Percentiles rank a stretch among this genome's conserved stretches.
Conservation (phyloP, 169 alveolate genomes). For the Besnoitia besnoiti region DNA sequence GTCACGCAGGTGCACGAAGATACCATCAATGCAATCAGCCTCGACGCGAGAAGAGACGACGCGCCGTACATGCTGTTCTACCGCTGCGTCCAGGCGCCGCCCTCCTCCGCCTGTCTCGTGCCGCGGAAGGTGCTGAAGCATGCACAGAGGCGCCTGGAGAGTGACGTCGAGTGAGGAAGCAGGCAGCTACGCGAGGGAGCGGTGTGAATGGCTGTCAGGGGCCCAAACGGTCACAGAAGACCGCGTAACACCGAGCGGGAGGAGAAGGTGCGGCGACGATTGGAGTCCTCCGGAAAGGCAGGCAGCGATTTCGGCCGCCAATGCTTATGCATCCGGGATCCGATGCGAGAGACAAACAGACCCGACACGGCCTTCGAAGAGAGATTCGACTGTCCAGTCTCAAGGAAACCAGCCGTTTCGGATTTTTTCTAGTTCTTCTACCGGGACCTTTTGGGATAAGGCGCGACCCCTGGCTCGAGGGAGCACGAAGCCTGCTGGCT, state of each 20-base stretch:
- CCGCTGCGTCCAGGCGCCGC: conserved; percentile 48
- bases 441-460: no score
- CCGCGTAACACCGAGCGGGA: not conserved
- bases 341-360: no score
- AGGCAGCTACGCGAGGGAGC: not conserved
- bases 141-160: not conserved
- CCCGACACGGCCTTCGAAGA: no score
- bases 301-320: no score
- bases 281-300: no score
- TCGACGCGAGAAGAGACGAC: conserved; percentile 1
- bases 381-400: no score
- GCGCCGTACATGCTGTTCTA: conserved; percentile 40
- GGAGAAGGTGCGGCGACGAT: no score
- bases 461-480: no score
- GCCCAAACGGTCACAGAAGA: not conserved
- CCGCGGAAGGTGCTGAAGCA: not conserved
- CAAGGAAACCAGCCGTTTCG: no score
- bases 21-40: conserved; percentile 18
- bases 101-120: conserved; percentile 26
- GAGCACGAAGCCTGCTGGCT: no score
- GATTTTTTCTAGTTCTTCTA: no score
- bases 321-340: no score
- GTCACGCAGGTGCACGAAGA: not conserved
- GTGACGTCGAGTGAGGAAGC: not conserved
- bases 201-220: not conserved